Percentiles rank a stretch among this genome's conserved stretches.
These are phyloP conservation scores for Tolypocladium ovalisporum DNA, from an alignment of 2,329 filamentous ascomycete genomes.

Conservation along the genomic window DNA sequence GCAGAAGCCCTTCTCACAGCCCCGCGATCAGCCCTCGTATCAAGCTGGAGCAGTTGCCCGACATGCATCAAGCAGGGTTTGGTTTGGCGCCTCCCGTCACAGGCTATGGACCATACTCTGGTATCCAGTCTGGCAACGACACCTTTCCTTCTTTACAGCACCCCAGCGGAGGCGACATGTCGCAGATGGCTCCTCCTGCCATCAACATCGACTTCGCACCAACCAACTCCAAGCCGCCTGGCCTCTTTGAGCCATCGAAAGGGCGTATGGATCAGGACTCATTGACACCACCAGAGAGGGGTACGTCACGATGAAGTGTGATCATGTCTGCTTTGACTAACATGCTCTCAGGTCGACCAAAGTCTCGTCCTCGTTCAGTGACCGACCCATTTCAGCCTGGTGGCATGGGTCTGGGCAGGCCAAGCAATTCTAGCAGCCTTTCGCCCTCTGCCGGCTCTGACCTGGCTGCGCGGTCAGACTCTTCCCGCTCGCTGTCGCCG, in stretches of 20 bases:
- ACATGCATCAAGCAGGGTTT: conserved; percentile 35
- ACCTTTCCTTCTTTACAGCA: conserved; percentile 42
- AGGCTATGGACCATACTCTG: conserved; percentile 27
- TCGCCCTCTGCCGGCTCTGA: conserved; percentile 41
- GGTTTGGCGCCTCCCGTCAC: conserved; percentile 29
- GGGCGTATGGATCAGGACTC: conserved; percentile 62
- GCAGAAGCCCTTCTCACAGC: conserved; percentile 70
- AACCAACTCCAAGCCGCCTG: conserved; percentile 39
- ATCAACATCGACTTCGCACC: conserved; percentile 93
- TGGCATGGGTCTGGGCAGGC: conserved; percentile 27
- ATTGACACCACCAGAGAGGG: conserved; percentile 68
- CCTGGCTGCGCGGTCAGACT: conserved; percentile 31
- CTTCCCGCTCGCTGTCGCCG: conserved; percentile 47
- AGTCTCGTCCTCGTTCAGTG: conserved; percentile 41
- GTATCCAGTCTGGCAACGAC: conserved; percentile 28
- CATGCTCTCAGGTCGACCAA: conserved; percentile 29
- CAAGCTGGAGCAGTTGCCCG: conserved; percentile 43
- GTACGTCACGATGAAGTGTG: conserved; percentile 25
- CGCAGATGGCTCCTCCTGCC: conserved; percentile 79
- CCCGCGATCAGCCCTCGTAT: conserved; percentile 55
- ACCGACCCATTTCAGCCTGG: conserved; percentile 48
- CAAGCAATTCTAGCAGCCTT: conserved; percentile 28
- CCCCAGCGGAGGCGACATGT: conserved; percentile 45
- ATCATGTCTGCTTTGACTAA: conserved; percentile 1
- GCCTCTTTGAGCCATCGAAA: conserved; percentile 40